Conservation (phyloP, 1,284 basidiomycete species). For the Naganishia liquefaciens region DNA sequence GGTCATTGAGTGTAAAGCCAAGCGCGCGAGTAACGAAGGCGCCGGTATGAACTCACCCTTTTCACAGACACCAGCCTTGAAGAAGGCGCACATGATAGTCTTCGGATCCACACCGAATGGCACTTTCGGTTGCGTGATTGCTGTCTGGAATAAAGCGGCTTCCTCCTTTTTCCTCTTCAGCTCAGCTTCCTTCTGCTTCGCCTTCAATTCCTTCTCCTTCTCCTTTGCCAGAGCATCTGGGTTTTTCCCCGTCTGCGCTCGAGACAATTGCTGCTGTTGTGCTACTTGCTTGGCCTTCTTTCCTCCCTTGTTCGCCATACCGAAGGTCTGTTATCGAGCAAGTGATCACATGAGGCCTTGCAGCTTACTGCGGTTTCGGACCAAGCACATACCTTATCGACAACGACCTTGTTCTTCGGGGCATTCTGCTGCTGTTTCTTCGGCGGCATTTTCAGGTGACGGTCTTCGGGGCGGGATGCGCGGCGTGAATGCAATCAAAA, state of each 20-base stretch:
- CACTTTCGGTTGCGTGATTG: constrained; percentile 74
- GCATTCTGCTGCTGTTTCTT: constrained; percentile 62
- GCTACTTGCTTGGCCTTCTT: constrained; percentile 66
- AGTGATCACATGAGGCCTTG: constrained; percentile 44
- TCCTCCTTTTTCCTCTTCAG: constrained; percentile 84
- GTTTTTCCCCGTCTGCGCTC: constrained; percentile 34
- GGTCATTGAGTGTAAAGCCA: background rate
- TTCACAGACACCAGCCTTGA: constrained; percentile 83
- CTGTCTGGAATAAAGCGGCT: constrained; percentile 70
- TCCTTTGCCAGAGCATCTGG: constrained; percentile 67
- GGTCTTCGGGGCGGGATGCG: too few relatives aligned
- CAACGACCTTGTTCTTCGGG: constrained; percentile 63
- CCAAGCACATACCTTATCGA: constrained; percentile 65
- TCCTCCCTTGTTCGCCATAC: constrained; percentile 96
- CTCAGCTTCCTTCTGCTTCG: constrained; percentile 75
- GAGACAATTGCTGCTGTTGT: constrained; percentile 35
- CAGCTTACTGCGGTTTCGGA: too few relatives aligned
- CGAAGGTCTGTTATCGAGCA: constrained; percentile 68
- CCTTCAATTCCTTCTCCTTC: constrained; percentile 74
- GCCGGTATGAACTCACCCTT: constrained; percentile 60
- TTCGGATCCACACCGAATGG: constrained; percentile 91
- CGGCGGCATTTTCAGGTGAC: constrained; percentile 62
- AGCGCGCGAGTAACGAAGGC: background rate
- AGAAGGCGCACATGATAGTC: constrained; percentile 83
- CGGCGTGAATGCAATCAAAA: too few relatives aligned